Evolutionary conservation across 805 yeast species (phyloP).

Genomic region (Yarrowia keelungensis): DNA sequence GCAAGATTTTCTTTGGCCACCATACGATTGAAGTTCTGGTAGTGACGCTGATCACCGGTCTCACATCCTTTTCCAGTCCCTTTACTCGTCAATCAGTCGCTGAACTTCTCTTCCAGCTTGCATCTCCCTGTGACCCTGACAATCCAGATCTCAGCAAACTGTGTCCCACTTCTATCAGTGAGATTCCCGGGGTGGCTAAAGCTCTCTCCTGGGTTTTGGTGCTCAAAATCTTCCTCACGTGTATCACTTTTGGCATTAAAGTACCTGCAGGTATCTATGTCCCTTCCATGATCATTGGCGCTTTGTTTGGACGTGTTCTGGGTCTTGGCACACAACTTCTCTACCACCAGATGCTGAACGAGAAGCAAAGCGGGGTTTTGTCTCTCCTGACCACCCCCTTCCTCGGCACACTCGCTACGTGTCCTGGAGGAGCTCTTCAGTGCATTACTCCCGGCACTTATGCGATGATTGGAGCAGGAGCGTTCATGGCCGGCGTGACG

Average conservation of each 20-base stretch:
- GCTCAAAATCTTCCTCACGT: slow-evolving; percentile 57
- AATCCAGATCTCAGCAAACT: slow-evolving; percentile 41
- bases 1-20: slow-evolving; percentile 51
- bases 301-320: slow-evolving; percentile 61
- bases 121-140: slow-evolving; percentile 55
- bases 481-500: slow-evolving; percentile 93
- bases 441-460: slow-evolving; percentile 88
- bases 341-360: slow-evolving; percentile 22
- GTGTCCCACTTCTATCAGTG: slow-evolving; percentile 46
- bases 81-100: slow-evolving; percentile 58
- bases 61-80: slow-evolving; percentile 57
- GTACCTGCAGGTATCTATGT: slow-evolving; percentile 68
- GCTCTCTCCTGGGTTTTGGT: slow-evolving; percentile 54
- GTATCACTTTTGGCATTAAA: slow-evolving; percentile 63
- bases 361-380: slow-evolving; percentile 11
- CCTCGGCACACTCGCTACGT: slow-evolving; percentile 13
- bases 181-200: slow-evolving; percentile 50
- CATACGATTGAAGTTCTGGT: slow-evolving; percentile 57
- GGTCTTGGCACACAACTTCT: slow-evolving; percentile 52
- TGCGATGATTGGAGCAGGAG: slow-evolving; percentile 96
- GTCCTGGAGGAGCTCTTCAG: slow-evolving; percentile 33
- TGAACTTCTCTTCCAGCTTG: slow-evolving; percentile 58
- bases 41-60: slow-evolving; percentile 56
- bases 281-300: slow-evolving; percentile 70
- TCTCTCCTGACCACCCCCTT: background rate